Evolutionary conservation across 768 basidiomycete genomes (phyloP).

Genomic region (Leccinum boreale): DNA sequence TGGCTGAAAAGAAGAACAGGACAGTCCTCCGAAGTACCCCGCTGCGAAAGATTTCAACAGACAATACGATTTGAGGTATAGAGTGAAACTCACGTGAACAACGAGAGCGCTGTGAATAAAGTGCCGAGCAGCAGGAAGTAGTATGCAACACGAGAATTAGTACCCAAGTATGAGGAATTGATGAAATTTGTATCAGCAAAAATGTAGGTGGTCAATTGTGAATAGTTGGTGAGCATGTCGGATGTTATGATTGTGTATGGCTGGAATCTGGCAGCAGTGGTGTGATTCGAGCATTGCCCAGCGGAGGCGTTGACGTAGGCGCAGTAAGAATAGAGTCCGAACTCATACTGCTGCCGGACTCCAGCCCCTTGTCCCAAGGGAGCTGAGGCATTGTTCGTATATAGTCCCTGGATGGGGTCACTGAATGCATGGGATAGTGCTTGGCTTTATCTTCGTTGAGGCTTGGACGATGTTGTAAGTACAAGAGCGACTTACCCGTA

Average conservation of each 20-base stretch:
- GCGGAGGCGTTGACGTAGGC: conserved; percentile 58
- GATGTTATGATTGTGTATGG: conserved; percentile 63
- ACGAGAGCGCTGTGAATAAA: conserved; percentile 59
- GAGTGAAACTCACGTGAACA: conserved; percentile 54
- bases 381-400: conserved; percentile 61
- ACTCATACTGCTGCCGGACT: conserved; percentile 68
- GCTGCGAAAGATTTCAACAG: conserved; percentile 35
- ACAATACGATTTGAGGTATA: neutral
- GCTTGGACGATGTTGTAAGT: neutral
- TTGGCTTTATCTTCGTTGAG: conserved; percentile 34
- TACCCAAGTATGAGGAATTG: conserved; percentile 59
- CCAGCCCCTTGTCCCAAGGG: conserved; percentile 57
- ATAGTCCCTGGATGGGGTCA: conserved; percentile 61
- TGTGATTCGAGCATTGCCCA: conserved; percentile 64
- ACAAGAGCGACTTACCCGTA: conserved; percentile 53
- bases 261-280: conserved; percentile 54
- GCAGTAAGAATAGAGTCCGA: conserved; percentile 81
- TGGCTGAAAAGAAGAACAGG: conserved; percentile 65
- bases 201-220: conserved; percentile 50
- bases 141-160: conserved; percentile 65
- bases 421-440: conserved; percentile 47
- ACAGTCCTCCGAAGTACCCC: conserved; percentile 63
- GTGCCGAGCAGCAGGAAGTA: conserved; percentile 74
- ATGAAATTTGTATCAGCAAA: conserved; percentile 52
- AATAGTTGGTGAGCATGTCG: conserved; percentile 68